Evolutionary conservation across 2,329 filamentous ascomycete genomes (phyloP).

Genomic region (Onygenales sp.): DNA sequence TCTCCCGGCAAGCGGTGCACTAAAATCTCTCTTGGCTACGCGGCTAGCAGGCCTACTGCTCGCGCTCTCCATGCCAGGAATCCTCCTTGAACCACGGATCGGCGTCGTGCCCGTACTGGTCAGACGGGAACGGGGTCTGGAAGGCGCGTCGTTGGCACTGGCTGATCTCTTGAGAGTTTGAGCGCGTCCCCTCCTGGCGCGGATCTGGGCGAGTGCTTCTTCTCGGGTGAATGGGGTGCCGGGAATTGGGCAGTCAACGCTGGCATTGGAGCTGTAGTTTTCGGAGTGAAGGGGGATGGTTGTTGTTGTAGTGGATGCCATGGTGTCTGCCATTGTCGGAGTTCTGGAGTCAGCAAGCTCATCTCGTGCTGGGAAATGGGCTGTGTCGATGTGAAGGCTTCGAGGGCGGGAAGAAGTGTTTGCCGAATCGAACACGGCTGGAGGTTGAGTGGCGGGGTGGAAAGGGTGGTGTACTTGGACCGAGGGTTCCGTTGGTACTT

Average conservation of each 20-base stretch:
- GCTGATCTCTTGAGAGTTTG: constrained; percentile 30
- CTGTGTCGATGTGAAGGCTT: background rate
- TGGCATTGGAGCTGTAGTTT: constrained; percentile 11
- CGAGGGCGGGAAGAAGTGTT: background rate
- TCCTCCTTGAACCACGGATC: constrained; percentile 16
- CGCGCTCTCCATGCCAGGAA: constrained; percentile 23
- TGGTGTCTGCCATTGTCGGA: constrained; percentile 1
- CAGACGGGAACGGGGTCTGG: constrained; percentile 12
- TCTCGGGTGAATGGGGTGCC: constrained; percentile 39
- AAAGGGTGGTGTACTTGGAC: background rate
- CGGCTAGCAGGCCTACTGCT: constrained; percentile 14
- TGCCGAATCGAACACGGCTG: background rate
- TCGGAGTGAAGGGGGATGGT: constrained; percentile 25
- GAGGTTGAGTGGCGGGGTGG: background rate
- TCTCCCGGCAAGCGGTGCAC: constrained; percentile 25
- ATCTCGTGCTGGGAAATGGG: background rate
- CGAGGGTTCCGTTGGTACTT: background rate
- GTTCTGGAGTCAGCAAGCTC: background rate
- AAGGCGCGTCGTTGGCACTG: constrained; percentile 28
- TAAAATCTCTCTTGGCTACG: constrained; percentile 25
- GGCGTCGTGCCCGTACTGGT: constrained; percentile 6
- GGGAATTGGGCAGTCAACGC: constrained; percentile 18
- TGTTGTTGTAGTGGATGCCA: constrained; percentile 18
- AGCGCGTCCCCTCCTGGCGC: constrained; percentile 38
- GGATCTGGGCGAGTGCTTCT: constrained; percentile 40